These are phyloP conservation scores for Rhodotorula sp. DNA, from an alignment of 1,284 basidiomycete species.

Conservation along the genomic window DNA sequence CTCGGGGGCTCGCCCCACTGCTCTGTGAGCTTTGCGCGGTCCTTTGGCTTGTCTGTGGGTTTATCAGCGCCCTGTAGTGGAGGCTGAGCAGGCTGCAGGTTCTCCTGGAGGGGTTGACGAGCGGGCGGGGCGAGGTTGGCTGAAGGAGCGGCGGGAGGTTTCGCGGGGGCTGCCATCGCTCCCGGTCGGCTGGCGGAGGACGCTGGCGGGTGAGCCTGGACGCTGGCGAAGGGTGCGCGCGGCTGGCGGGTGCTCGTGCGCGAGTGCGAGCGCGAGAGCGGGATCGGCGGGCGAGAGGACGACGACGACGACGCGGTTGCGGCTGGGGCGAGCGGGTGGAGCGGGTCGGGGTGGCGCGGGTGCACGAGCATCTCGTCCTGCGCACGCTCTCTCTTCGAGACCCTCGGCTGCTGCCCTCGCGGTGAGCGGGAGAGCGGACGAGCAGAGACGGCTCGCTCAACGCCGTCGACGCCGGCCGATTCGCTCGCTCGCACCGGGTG, in stretches of 20 bases:
- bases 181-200: too few relatives aligned
- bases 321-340: neutral
- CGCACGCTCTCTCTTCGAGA: neutral
- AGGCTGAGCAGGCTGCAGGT: neutral
- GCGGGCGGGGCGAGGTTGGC: neutral
- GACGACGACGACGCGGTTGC: neutral
- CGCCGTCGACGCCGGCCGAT: neutral
- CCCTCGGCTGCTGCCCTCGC: neutral
- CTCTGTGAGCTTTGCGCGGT: constrained; percentile 41
- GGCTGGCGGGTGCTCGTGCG: neutral
- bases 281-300: neutral
- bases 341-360: constrained; percentile 6
- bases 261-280: neutral
- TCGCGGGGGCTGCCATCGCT: neutral
- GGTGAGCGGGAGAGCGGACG: neutral
- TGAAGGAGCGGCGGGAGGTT: too few relatives aligned
- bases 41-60: constrained; percentile 2
- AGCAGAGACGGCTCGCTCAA: neutral
- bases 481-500: too few relatives aligned
- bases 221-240: neutral
- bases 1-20: constrained; percentile 43
- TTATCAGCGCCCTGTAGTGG: neutral
- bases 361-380: neutral
- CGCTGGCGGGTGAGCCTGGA: neutral
- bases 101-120: constrained; percentile 1